These are phyloP conservation scores for Nicotiana tabacum DNA, from an alignment of 257 asterid genomes.

Conservation along the genomic window DNA sequence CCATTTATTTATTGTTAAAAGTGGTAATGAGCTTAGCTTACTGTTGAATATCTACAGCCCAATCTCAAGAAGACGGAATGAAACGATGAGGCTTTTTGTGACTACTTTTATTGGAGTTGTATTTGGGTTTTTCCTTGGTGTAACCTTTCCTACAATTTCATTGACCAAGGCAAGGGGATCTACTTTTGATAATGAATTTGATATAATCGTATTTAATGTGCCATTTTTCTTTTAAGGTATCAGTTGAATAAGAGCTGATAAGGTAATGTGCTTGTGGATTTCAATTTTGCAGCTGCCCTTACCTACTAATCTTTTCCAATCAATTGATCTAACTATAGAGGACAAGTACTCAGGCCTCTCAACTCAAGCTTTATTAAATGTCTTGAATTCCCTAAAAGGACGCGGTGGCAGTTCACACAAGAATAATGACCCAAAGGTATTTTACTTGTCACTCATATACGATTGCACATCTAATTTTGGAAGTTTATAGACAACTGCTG, in stretches of 20 bases:
- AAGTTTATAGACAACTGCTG: not conserved
- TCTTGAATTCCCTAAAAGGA: constrained; percentile 68
- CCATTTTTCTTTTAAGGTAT: not conserved
- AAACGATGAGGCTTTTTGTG: constrained; percentile 65
- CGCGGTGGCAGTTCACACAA: constrained; percentile 36
- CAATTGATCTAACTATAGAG: constrained; percentile 59
- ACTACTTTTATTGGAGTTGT: constrained; percentile 70
- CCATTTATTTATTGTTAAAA: not conserved
- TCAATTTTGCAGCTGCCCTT: constrained; percentile 41
- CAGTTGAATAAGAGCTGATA: not conserved
- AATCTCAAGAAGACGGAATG: constrained; percentile 57
- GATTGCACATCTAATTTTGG: not conserved
- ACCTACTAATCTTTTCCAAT: constrained; percentile 50
- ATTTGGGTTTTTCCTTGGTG: constrained; percentile 80
- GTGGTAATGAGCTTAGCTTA: not conserved
- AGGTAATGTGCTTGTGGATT: constrained; percentile 14
- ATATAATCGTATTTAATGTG: not conserved
- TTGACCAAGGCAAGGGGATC: constrained; percentile 57
- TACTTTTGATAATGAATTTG: not conserved
- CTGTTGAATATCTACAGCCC: constrained; percentile 34
- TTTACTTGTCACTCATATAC: not conserved
- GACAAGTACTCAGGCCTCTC: constrained; percentile 82
- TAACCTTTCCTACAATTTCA: constrained; percentile 69
- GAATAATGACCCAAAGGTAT: constrained; percentile 46
- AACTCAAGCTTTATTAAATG: constrained; percentile 71